These are phyloP conservation scores for Hygrophoropsis aurantiaca DNA, from an alignment of 768 basidiomycete species.

Conservation along the genomic window DNA sequence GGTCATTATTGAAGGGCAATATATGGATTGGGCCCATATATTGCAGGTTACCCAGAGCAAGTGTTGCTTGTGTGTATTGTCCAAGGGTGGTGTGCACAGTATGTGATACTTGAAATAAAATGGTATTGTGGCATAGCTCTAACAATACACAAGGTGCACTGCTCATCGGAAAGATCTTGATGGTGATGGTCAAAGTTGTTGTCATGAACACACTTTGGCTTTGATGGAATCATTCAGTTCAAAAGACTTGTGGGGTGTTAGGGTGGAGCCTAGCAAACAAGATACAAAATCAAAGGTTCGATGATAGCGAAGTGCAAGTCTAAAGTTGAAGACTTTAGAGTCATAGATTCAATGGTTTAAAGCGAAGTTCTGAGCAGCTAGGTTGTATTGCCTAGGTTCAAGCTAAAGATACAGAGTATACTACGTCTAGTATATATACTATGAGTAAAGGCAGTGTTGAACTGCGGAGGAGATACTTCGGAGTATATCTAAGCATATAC, in stretches of 20 bases:
- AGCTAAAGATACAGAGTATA: too few relatives aligned
- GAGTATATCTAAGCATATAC: too few relatives aligned
- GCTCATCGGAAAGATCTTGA: constrained; percentile 23
- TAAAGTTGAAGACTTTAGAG: constrained; percentile 21
- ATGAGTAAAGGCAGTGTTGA: too few relatives aligned
- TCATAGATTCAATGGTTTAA: constrained; percentile 9
- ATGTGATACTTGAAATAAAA: constrained; percentile 3
- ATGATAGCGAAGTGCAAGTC: constrained; percentile 31
- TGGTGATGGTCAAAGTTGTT: constrained; percentile 18
- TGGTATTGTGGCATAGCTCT: constrained; percentile 8
- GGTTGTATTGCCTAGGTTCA: too few relatives aligned
- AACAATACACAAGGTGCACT: constrained; percentile 21
- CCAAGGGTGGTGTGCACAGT: constrained; percentile 29
- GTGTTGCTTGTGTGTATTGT: constrained; percentile 22
- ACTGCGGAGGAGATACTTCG: too few relatives aligned
- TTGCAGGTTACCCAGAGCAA: constrained; percentile 27
- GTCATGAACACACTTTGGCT: constrained; percentile 22
- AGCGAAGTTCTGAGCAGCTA: too few relatives aligned
- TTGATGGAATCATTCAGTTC: constrained; percentile 24
- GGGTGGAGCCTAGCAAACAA: constrained; percentile 6
- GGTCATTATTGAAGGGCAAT: constrained; percentile 24
- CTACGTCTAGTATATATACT: too few relatives aligned
- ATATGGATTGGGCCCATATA: constrained; percentile 27
- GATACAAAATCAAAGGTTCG: constrained; percentile 2
- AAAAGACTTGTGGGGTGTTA: constrained; percentile 29